These are phyloP conservation scores for Aspergillus fischeri DNA, from an alignment of 2,329 filamentous ascomycete species.

Conservation along the genomic window DNA sequence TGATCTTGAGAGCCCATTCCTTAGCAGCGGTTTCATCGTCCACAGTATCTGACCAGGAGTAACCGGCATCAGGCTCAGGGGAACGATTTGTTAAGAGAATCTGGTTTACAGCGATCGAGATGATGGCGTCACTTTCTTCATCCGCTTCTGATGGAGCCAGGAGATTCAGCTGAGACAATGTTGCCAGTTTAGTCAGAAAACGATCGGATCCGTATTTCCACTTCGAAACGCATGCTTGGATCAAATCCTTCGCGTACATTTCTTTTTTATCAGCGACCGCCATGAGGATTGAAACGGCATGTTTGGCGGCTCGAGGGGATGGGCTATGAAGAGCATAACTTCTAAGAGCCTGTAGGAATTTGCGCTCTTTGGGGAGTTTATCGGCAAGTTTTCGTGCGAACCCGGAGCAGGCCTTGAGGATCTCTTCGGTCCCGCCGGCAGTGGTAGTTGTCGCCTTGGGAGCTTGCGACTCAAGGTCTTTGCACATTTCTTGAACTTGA, in stretches of 20 bases:
- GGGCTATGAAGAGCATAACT: slow-evolving; percentile 78
- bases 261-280: slow-evolving; percentile 72
- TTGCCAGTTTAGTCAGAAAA: slow-evolving; percentile 60
- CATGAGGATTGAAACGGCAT: slow-evolving; percentile 87
- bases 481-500: slow-evolving; percentile 87
- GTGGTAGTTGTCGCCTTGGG: slow-evolving; percentile 66
- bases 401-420: slow-evolving; percentile 86
- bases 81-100: slow-evolving; percentile 68
- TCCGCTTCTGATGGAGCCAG: slow-evolving; percentile 68
- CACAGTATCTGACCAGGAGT: slow-evolving; percentile 66
- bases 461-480: slow-evolving; percentile 74
- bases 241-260: slow-evolving; percentile 77
- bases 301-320: slow-evolving; percentile 81
- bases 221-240: slow-evolving; percentile 69
- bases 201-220: slow-evolving; percentile 69
- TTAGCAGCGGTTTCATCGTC: slow-evolving; percentile 83
- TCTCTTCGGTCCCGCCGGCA: slow-evolving; percentile 74
- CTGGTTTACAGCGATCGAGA: slow-evolving; percentile 70
- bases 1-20: slow-evolving; percentile 73
- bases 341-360: slow-evolving; percentile 75
- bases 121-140: slow-evolving; percentile 70
- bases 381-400: slow-evolving; percentile 82
- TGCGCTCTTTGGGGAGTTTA: slow-evolving; percentile 76
- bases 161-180: slow-evolving; percentile 65
- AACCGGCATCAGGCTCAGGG: slow-evolving; percentile 48